Evolutionary conservation across 305 asterid genomes (phyloP).

Genomic region (Solanum hybrid): DNA sequence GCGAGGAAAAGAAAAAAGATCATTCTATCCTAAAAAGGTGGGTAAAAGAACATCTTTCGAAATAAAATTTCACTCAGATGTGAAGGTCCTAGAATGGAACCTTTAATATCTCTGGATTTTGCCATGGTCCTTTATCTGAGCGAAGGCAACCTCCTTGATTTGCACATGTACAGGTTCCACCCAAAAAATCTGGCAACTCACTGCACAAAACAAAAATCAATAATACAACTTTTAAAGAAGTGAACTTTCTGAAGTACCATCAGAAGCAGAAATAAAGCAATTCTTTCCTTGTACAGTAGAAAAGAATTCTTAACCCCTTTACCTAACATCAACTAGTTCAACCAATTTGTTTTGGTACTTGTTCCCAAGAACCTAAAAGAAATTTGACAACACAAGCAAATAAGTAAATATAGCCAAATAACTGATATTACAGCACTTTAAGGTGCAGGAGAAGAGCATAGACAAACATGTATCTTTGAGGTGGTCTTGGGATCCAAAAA

Average conservation of each 20-base stretch:
- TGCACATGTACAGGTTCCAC: slow-evolving; percentile 33
- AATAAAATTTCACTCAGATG: not conserved
- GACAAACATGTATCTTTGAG: slow-evolving; percentile 62
- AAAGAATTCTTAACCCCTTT: slow-evolving; percentile 3
- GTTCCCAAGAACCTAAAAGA: slow-evolving; percentile 61
- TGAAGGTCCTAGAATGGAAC: not conserved
- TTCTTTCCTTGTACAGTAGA: not conserved
- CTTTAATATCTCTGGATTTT: slow-evolving; percentile 18
- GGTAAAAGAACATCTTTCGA: not conserved
- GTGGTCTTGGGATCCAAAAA: slow-evolving; percentile 69
- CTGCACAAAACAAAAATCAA: slow-evolving; percentile 9
- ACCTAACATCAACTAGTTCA: slow-evolving; percentile 74
- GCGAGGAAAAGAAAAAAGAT: not conserved
- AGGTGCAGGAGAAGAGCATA: not conserved
- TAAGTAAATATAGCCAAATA: slow-evolving; percentile 1
- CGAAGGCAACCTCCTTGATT: slow-evolving; percentile 36
- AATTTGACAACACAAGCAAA: not conserved
- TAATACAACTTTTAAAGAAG: not conserved
- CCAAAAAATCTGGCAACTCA: slow-evolving; percentile 40
- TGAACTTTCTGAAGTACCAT: not conserved
- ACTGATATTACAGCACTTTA: not conserved
- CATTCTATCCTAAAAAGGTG: not conserved
- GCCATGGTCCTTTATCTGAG: slow-evolving; percentile 46
- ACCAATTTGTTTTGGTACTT: slow-evolving; percentile 77
- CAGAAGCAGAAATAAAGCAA: not conserved